Base-by-base conservation (phyloP, 805 yeast genomes). In the Monosporozyma aerobia region DNA sequence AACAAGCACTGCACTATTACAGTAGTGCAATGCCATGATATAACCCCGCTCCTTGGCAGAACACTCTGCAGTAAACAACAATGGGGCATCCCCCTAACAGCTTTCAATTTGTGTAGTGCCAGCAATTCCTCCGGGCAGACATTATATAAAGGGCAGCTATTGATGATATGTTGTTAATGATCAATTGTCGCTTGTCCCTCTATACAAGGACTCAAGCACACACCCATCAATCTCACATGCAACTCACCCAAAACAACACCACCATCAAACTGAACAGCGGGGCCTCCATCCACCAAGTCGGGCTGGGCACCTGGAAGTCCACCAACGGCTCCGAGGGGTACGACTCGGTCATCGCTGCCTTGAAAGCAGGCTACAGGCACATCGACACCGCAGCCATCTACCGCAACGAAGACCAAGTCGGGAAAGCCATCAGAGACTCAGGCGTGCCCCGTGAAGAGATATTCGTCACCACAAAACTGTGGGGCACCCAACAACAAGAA, bases 321-420 rank as follows among this genome's bases (percentile, higher is more conserved):
- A 65, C 78, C 23, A 76, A 75, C 32, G 76, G 73, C 16, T 76
- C 76, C 37, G 81, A 76, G 14, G 87, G 80, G 39, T 71, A 73
- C 61, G 69, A 73, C 29, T 78, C 92, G 39, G 87, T 83, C 47
- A 65, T 71, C 48, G 62, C 74, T 35, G 95, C 95, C 8, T 64
- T 83, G 54, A 69, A 82, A 57, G 62, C 65, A 37, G 92, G 92
- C 32, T 85, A 85, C 71, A 77, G 80, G 58, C 95, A 87, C 67
- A 82, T 87, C 57, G 95, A 87, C 68, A 80, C 88, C 23, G 94
- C 95, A 33, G 79, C 81, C 41, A 74, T 76, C 48, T 87, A 86
- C 69, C 71, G 74, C 9, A 85, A 85, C 62, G 92, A 86, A 67
- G 81, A 65, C 49, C 78, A 76, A 50, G 84, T 85, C 49, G 87